Percentiles rank a stretch among this genome's conserved stretches.
phyloP scores from a whole-genome alignment of 495 filamentous ascomycete species.

The Lasiosphaeriaceae sp. region DNA sequence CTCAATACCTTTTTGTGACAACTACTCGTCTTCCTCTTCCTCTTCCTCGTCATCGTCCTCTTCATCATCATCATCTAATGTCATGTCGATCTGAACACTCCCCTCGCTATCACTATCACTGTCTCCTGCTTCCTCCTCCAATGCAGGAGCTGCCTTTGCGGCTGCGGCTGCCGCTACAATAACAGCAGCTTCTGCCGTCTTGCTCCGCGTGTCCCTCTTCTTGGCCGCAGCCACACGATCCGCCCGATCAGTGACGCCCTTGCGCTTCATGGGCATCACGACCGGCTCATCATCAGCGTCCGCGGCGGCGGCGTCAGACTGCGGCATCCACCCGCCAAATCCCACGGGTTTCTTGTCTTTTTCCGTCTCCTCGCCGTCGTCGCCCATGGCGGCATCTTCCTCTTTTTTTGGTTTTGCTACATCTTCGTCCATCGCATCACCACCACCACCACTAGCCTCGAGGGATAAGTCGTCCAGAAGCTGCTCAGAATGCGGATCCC shows the following conservation, averaged over 20 bases:
- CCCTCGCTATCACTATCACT: slow-evolving; percentile 25
- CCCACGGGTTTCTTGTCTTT: neutral
- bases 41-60: slow-evolving; percentile 21
- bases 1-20: no score
- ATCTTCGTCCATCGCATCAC: neutral
- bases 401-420: neutral
- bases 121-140: slow-evolving; percentile 13
- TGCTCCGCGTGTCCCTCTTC: slow-evolving; percentile 27
- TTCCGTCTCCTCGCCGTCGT: neutral
- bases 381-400: neutral
- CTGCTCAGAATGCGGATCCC: no score
- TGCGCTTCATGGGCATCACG: slow-evolving; percentile 39
- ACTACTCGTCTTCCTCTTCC: slow-evolving; percentile 5
- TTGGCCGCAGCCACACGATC: neutral
- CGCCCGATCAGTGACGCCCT: slow-evolving; percentile 19
- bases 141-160: neutral
- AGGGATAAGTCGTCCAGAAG: no score
- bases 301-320: slow-evolving; percentile 28
- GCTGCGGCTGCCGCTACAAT: slow-evolving; percentile 15
- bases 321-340: neutral
- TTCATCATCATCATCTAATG: slow-evolving; percentile 22
- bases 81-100: slow-evolving; percentile 29
- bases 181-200: slow-evolving; percentile 46
- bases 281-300: slow-evolving; percentile 5
- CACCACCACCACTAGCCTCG: no score